phyloP scores from a whole-genome alignment of 768 basidiomycete species.

The Amanita polypyramis region DNA sequence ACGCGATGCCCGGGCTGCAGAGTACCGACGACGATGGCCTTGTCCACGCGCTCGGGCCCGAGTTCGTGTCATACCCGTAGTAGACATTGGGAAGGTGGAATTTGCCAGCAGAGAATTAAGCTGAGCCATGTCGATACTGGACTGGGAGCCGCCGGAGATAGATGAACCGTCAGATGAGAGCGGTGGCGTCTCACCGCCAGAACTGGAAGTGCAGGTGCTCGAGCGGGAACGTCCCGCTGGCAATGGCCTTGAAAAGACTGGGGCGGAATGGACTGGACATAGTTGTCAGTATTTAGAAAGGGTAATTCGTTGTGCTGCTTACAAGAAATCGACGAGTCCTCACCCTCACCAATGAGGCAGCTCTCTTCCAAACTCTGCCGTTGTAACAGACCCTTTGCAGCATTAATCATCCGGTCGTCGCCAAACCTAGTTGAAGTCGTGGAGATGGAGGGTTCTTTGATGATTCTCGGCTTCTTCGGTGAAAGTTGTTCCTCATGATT shows the following conservation, averaged over 20 bases:
- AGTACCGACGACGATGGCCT: conserved; percentile 64
- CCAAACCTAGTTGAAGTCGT: conserved; percentile 61
- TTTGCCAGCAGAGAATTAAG: conserved; percentile 48
- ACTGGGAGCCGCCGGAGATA: conserved; percentile 62
- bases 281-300: conserved; percentile 9
- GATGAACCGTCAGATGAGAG: conserved; percentile 66
- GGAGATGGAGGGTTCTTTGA: conserved; percentile 62
- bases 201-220: conserved; percentile 57
- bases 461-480: conserved; percentile 36
- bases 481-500: conserved; percentile 22
- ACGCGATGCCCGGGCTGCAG: conserved; percentile 50
- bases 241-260: conserved; percentile 54
- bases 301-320: conserved; percentile 16
- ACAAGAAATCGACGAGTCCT: conserved; percentile 47
- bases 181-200: conserved; percentile 62
- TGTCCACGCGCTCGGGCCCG: conserved; percentile 45
- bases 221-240: conserved; percentile 47
- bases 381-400: conserved; percentile 50
- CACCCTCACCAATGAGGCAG: conserved; percentile 53
- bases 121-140: conserved; percentile 63
- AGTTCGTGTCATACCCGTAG: conserved; percentile 22
- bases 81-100: conserved; percentile 38
- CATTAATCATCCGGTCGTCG: conserved; percentile 56
- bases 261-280: conserved; percentile 29
- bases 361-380: conserved; percentile 61